A percentile compares a stretch with the other conserved stretches of the same genome.
Evolutionary conservation across 208 protist species (phyloP).

Genomic region (Leishmania martiniquensis): DNA sequence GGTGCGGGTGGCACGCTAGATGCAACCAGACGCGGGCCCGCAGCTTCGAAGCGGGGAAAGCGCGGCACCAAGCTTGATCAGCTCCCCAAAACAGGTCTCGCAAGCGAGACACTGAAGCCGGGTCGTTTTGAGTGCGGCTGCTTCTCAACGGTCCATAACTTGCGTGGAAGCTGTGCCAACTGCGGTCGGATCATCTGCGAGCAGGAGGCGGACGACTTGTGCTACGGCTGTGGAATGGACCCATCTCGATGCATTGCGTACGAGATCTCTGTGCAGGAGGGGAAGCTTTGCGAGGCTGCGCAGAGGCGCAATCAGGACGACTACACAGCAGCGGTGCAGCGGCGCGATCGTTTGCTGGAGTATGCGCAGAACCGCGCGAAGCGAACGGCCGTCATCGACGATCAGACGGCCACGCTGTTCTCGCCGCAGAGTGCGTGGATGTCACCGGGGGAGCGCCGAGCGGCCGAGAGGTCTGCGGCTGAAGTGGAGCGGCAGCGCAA

Average conservation of each 20-base stretch:
- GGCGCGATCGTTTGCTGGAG: constrained; percentile 75
- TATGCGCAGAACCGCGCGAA: constrained; percentile 75
- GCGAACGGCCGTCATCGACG: constrained; percentile 87
- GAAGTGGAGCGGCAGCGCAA: constrained; percentile 50
- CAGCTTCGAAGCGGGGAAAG: constrained; percentile 21
- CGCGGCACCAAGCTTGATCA: constrained; percentile 34
- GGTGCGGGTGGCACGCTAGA: constrained; percentile 5
- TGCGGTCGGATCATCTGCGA: constrained; percentile 92
- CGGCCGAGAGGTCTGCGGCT: constrained; percentile 52
- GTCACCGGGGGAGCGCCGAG: constrained; percentile 56
- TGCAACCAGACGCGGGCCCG: constrained; percentile 13
- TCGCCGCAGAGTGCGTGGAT: constrained; percentile 83
- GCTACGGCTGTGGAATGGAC: constrained; percentile 84
- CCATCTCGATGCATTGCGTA: constrained; percentile 75
- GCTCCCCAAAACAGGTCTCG: constrained; percentile 20
- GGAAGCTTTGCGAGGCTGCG: constrained; percentile 74
- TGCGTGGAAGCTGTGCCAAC: constrained; percentile 85
- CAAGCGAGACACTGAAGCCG: constrained; percentile 51
- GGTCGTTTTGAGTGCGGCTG: constrained; percentile 87
- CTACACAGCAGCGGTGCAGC: constrained; percentile 73
- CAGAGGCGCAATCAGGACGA: constrained; percentile 50
- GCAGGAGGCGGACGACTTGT: constrained; percentile 80
- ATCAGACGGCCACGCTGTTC: constrained; percentile 79
- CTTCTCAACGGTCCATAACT: constrained; percentile 81
- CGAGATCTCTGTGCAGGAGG: constrained; percentile 83